Evolutionary conservation across 1,139 yeast genomes (phyloP).

Genomic region (Meyerozyma athensensis): DNA sequence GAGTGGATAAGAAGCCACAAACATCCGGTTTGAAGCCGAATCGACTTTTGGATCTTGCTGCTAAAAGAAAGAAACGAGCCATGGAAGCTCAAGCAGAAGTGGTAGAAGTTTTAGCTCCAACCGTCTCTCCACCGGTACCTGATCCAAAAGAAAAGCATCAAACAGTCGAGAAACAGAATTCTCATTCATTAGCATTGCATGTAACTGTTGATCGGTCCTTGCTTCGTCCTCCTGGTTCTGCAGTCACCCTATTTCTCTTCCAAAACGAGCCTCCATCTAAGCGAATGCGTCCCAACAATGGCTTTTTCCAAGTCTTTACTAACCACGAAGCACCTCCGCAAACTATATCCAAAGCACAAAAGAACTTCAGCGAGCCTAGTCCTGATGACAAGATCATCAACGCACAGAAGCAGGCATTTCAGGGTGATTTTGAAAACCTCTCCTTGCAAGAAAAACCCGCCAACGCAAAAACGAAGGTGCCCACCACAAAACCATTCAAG

Average conservation of each 20-base stretch:
- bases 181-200: not conserved
- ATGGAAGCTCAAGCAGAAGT: not conserved
- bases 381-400: conserved; percentile 73
- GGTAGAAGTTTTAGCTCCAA: no score
- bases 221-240: not conserved
- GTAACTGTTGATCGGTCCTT: not conserved
- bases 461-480: conserved; percentile 5
- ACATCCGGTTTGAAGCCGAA: no score
- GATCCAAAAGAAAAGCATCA: not conserved
- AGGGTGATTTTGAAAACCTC: conserved; percentile 32
- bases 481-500: conserved; percentile 26
- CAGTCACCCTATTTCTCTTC: conserved; percentile 1
- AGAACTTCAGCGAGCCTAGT: conserved; percentile 65
- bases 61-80: not conserved
- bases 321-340: conserved; percentile 44
- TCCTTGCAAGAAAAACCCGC: conserved; percentile 15
- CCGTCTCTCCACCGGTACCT: not conserved
- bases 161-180: not conserved
- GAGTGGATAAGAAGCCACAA: no score
- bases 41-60: not conserved
- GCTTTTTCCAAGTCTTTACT: conserved; percentile 34
- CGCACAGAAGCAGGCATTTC: conserved; percentile 57
- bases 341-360: conserved; percentile 39
- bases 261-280: conserved; percentile 10
- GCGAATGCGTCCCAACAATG: conserved; percentile 18